A percentile compares a stretch with the other conserved stretches of the same genome.
Conservation (phyloP, 2,329 filamentous ascomycete genomes). For the Didymella keratinophila region DNA sequence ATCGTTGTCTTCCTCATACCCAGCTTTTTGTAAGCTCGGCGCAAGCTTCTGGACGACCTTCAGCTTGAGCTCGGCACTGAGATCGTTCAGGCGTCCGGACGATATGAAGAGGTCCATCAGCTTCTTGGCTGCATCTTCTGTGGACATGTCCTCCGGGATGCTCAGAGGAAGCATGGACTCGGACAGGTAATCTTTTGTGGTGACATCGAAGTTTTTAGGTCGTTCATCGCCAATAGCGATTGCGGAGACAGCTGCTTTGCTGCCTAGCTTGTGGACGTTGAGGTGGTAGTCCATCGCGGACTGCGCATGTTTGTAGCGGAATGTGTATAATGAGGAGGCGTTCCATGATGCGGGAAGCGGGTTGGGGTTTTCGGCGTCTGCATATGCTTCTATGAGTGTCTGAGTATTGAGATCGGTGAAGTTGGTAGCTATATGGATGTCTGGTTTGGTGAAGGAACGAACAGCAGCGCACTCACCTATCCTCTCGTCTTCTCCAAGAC, state of each 20-base stretch:
- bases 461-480: conserved; percentile 63
- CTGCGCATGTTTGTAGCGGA: conserved; percentile 86
- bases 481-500: conserved; percentile 82
- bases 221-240: conserved; percentile 81
- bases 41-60: conserved; percentile 85
- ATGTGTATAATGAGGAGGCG: conserved; percentile 73
- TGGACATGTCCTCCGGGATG: conserved; percentile 58
- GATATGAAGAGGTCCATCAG: conserved; percentile 75
- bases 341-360: conserved; percentile 84
- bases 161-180: conserved; percentile 63
- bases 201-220: conserved; percentile 79
- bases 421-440: conserved; percentile 17
- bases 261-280: conserved; percentile 81
- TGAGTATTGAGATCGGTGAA: conserved; percentile 28
- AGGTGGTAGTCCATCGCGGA: conserved; percentile 85
- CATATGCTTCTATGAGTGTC: conserved; percentile 61
- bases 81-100: conserved; percentile 68
- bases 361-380: conserved; percentile 63
- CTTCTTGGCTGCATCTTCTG: conserved; percentile 55
- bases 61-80: conserved; percentile 76
- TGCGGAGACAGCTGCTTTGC: conserved; percentile 83
- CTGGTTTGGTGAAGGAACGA: background rate
- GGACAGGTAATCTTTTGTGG: conserved; percentile 77
- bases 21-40: conserved; percentile 77
- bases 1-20: conserved; percentile 64